A percentile compares a stretch with the other conserved stretches of the same genome.
These are phyloP conservation scores for Onygenales sp. DNA, from an alignment of 2,329 filamentous ascomycete genomes.

Conservation along the genomic window DNA sequence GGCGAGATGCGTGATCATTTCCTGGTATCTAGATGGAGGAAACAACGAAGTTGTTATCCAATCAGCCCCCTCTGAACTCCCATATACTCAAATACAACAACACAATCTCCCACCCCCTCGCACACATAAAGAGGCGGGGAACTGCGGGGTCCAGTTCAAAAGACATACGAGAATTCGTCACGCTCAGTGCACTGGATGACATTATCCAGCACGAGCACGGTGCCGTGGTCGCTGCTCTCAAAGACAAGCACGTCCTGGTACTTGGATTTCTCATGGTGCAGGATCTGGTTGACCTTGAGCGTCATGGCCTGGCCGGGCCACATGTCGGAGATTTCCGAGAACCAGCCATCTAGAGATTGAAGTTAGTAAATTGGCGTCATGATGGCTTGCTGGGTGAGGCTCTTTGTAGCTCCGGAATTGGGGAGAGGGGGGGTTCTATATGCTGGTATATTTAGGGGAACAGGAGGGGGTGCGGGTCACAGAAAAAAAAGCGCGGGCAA, in stretches of 20 bases:
- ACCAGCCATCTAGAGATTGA: conserved; percentile 79
- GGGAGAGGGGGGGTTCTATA: no score
- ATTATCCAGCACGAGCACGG: conserved; percentile 93
- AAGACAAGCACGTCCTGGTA: conserved; percentile 99
- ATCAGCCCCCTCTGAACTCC: not conserved
- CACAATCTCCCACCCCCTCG: not conserved
- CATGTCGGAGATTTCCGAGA: conserved; percentile 97
- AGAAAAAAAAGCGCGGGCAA: not conserved
- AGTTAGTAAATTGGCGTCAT: not conserved
- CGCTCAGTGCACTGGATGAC: conserved; percentile 98
- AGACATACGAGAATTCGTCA: conserved; percentile 78
- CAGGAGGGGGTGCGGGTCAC: not conserved
- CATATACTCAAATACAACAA: not conserved
- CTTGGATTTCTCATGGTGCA: conserved; percentile 98
- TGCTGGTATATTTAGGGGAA: no score
- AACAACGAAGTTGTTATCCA: not conserved
- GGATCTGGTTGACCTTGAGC: conserved; percentile 90
- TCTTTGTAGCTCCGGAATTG: no score
- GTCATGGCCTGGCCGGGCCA: conserved; percentile 99
- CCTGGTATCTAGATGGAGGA: conserved; percentile 60
- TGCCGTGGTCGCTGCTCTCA: conserved; percentile 94
- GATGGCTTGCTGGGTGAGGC: not conserved
- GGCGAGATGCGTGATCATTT: conserved; percentile 99
- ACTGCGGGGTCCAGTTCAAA: no score
- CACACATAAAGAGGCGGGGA: not conserved